Conservation (phyloP, 2,329 filamentous ascomycete genomes). For the Cladosporium cucumerinum region DNA sequence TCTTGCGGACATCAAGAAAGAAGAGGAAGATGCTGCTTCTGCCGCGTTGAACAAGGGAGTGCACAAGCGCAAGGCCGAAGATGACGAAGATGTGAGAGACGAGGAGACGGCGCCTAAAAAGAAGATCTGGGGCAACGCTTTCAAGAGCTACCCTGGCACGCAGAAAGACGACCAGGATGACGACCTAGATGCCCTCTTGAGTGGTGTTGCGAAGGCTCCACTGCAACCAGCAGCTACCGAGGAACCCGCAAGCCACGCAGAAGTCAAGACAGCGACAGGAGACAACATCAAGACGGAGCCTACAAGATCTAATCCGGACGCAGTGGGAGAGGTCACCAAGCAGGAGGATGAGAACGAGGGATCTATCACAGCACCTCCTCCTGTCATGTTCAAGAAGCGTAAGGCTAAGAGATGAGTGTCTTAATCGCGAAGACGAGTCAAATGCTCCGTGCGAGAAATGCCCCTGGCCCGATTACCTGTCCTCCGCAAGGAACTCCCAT, state of each 20-base stretch:
- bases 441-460: not conserved
- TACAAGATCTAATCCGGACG: not conserved
- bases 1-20: constrained; percentile 47
- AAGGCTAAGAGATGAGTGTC: constrained; percentile 47
- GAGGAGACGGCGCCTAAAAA: constrained; percentile 36
- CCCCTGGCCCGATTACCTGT: not conserved
- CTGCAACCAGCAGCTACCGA: not conserved
- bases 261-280: constrained; percentile 17
- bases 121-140: constrained; percentile 45
- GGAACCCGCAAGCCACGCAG: not conserved
- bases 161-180: constrained; percentile 48
- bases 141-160: constrained; percentile 45
- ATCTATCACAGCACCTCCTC: constrained; percentile 38
- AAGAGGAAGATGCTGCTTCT: constrained; percentile 37
- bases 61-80: constrained; percentile 60
- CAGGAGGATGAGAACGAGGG: constrained; percentile 28
- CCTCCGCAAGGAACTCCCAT: constrained; percentile 2
- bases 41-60: constrained; percentile 45
- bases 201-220: constrained; percentile 30
- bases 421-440: not conserved
- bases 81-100: constrained; percentile 59
- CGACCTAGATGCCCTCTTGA: constrained; percentile 61
- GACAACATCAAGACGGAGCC: not conserved
- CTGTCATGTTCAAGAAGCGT: constrained; percentile 75
- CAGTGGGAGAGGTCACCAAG: not conserved